Base-by-base conservation (phyloP, 2,329 filamentous ascomycete species). In the Pseudogymnoascus sp. region DNA sequence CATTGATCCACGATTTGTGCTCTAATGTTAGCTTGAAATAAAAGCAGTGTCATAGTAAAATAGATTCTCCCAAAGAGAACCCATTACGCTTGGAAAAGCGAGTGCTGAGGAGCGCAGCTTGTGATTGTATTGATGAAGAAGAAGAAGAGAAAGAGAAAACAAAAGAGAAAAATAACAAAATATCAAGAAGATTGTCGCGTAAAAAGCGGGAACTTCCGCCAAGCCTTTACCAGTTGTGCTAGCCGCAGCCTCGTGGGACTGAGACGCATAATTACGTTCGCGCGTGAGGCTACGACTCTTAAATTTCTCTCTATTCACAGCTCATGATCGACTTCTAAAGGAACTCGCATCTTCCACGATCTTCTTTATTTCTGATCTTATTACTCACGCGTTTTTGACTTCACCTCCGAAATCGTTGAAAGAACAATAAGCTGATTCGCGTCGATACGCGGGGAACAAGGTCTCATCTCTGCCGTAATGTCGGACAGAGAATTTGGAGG, bases 401-500 rank as follows among this genome's bases (percentile, higher is more conserved):
- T 55, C n/a, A 55, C 25, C 23, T 25, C 45, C 6, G 25, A 55
- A 55, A 33, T 33, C 45, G 8, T 16, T 9, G 25, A 55, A 55
- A 55, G 25, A 55, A 55, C 45, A 55, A 55, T 33, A 55, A 55
- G 25, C 25, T 55, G 45, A 55, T n/a, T 55, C 23, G 45, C 45
- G 45, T 18, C 45, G 45, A 55, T 55, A 55, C 45, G 25, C 31
- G 45, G 45, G 45, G 45, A 55, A 55, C 45, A 55, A 55, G 31
- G 45, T 55, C 45, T 55, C 45, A 55, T 55, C 45, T 55, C 45
- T 55, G 45, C 45, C 45, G 45, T 31, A 11, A 88, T 88, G 85
- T 88, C 85, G 63, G 85, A 88, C 70, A 82, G 86, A 74, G 85
- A 88, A 73, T 85, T 87, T 76, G 81, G 80, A 75, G 81, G 85